Conservation (phyloP, 805 yeast species). For the Ogataea minuta region DNA sequence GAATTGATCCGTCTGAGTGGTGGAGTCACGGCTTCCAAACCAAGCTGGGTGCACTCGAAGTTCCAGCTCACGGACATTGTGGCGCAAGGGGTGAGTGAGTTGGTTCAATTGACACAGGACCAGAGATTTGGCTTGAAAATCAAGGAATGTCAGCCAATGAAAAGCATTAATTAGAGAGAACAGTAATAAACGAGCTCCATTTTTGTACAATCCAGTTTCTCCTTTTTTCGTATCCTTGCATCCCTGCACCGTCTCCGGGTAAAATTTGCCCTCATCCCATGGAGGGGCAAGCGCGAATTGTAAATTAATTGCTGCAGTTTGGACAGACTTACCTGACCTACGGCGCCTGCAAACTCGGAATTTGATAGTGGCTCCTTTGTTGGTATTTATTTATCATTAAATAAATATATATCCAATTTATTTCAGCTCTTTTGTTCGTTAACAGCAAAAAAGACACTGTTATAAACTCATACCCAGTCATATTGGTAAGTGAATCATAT, state of each 20-base stretch:
- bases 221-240: not conserved
- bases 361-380: slow-evolving; percentile 5
- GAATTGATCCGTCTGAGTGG: slow-evolving; percentile 82
- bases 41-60: slow-evolving; percentile 86
- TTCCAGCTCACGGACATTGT: slow-evolving; percentile 55
- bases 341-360: slow-evolving; percentile 13
- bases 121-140: slow-evolving; percentile 65
- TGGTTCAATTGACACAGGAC: slow-evolving; percentile 62
- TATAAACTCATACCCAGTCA: slow-evolving; percentile 15
- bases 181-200: not conserved
- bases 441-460: slow-evolving; percentile 5
- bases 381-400: slow-evolving; percentile 8
- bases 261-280: slow-evolving; percentile 1
- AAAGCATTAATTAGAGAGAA: slow-evolving; percentile 18
- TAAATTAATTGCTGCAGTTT: not conserved
- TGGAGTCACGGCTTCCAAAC: slow-evolving; percentile 62
- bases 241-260: slow-evolving; percentile 10
- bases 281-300: slow-evolving; percentile 3
- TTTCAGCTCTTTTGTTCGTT: slow-evolving; percentile 7
- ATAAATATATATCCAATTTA: slow-evolving; percentile 5
- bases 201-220: not conserved
- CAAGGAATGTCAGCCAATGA: slow-evolving; percentile 61
- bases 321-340: slow-evolving; percentile 1
- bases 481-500: slow-evolving; percentile 10
- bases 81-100: slow-evolving; percentile 46